Percentiles rank a stretch among this genome's conserved stretches.
Conservation (phyloP, 495 filamentous ascomycete species). For the Aspergillus panamensis region DNA sequence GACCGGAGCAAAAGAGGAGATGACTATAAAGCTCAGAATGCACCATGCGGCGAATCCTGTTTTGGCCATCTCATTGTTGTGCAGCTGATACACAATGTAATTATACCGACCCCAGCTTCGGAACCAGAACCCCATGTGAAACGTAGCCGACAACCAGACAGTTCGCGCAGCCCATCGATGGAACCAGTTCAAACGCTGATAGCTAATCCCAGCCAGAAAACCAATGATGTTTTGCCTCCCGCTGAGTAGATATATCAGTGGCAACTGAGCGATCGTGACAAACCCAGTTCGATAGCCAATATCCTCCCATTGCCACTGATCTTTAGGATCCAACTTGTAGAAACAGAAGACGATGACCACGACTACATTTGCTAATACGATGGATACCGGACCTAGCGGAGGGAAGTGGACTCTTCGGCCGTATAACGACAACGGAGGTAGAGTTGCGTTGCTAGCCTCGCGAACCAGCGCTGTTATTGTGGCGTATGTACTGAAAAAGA, state of each 20-base stretch:
- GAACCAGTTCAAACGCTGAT: constrained; percentile 79
- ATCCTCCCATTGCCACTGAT: constrained; percentile 57
- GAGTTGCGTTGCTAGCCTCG: constrained; percentile 63
- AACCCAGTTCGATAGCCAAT: constrained; percentile 75
- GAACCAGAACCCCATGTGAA: constrained; percentile 74
- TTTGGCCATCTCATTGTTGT: constrained; percentile 60
- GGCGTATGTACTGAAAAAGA: constrained; percentile 54
- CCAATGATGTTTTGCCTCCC: constrained; percentile 76
- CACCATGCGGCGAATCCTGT: constrained; percentile 73
- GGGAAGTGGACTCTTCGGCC: constrained; percentile 46
- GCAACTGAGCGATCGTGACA: constrained; percentile 77
- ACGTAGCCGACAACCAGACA: constrained; percentile 67
- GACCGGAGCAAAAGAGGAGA: constrained; percentile 66
- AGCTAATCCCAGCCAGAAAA: constrained; percentile 60
- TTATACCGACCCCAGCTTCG: constrained; percentile 62
- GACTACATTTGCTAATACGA: constrained; percentile 40
- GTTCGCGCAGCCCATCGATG: constrained; percentile 77
- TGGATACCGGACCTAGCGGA: constrained; percentile 35
- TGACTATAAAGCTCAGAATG: constrained; percentile 65
- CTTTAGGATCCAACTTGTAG: constrained; percentile 37
- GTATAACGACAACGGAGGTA: constrained; percentile 49
- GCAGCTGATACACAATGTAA: constrained; percentile 58
- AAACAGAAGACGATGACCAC: constrained; percentile 41
- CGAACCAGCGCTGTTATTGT: constrained; percentile 65
- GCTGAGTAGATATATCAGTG: constrained; percentile 72